Base-by-base conservation (phyloP, 306 rosid genomes). In the Vigna hirtella region DNA sequence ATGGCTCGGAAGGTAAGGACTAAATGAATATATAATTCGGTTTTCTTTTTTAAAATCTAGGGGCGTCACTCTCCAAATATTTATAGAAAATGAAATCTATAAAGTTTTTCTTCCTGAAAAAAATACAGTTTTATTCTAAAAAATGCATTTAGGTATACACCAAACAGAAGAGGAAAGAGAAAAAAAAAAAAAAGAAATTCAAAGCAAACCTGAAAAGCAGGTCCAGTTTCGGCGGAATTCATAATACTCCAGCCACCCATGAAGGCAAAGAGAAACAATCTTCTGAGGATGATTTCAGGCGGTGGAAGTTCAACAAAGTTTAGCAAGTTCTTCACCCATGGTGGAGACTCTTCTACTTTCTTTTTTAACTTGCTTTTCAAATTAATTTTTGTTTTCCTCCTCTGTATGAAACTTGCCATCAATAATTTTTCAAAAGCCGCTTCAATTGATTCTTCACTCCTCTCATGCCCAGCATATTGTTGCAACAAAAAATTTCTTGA, bases 221-320 rank as follows among this genome's bases (percentile, higher is more conserved):
- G 99, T 87, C 99, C 99, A 81, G 94, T 93, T 79, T 96, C 99
- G 18, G 96, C 91, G 7, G 98, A 93, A 85, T 93, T 96, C 96
- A 93, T 93, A 59, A 93, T 89, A 81, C 99, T 96, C 99, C 99
- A 96, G 74, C 93, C 98, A 81, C 86, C 97, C 98, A 93, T 93
- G 90, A 96, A 93, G 56, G 92, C 92, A 79, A 96, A 96, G 72
- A 96, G 96, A 85, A 93, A 93, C 83, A 93, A 81, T 83, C 99
- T 87, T 86, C 98, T 89, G 36, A 91, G 92, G 66, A 93, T 86
- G 64, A 93, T 87, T 50, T 96, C 98, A 18, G 85, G 75, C 1
- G 98, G 96, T 42, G 99, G 96, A 83, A 91, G 86, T 87, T 96
- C 99, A 79, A 93, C 98, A 74, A 83, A 90, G 78, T 78, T 73